Conservation (phyloP, 139 green algal genomes). For the Klebsormidium nitens region DNA sequence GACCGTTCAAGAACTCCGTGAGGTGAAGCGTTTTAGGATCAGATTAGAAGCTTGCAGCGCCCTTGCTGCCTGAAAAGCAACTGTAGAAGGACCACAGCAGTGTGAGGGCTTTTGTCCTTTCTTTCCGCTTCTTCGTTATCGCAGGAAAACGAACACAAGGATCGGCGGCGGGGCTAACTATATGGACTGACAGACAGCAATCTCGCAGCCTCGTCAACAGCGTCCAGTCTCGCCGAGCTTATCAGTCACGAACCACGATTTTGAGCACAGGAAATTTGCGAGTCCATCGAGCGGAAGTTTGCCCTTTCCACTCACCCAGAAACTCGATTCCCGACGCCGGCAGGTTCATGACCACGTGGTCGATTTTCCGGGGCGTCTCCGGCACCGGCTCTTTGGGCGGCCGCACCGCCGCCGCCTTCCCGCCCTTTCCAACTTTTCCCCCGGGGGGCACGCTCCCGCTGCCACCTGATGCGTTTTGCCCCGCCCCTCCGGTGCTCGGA, state of each 20-base stretch:
- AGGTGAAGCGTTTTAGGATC: too few relatives aligned
- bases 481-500: too few relatives aligned
- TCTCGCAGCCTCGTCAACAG: not conserved
- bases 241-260: conserved; percentile 1
- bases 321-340: conserved; percentile 83
- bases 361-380: not conserved
- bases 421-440: not conserved
- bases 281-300: not conserved
- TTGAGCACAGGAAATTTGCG: not conserved
- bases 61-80: too few relatives aligned
- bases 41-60: too few relatives aligned
- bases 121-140: not conserved
- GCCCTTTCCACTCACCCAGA: conserved; percentile 45
- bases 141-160: not conserved
- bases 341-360: conserved; percentile 89
- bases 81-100: too few relatives aligned
- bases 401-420: conserved; percentile 5
- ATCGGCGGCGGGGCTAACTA: not conserved
- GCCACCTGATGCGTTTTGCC: conserved; percentile 3
- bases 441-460: too few relatives aligned
- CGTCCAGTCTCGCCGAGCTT: not conserved
- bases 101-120: too few relatives aligned
- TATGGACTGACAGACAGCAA: not conserved
- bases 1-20: too few relatives aligned
- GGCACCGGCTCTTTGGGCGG: not conserved